Conservation (phyloP, 768 basidiomycete genomes). For the Boletellus emodensis region DNA sequence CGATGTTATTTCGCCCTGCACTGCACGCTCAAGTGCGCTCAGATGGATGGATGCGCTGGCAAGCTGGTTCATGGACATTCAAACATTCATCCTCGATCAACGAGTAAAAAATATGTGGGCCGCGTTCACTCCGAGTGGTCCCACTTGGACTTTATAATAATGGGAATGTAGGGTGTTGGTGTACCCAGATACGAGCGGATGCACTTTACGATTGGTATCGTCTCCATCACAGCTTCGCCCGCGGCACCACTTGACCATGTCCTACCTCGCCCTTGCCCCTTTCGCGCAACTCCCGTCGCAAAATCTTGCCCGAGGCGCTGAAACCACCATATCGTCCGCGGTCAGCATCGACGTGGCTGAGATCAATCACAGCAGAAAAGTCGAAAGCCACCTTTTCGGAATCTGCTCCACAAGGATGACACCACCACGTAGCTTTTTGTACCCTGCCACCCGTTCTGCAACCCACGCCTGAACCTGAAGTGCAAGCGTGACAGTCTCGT, state of each 20-base stretch:
- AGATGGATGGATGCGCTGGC: too few relatives aligned
- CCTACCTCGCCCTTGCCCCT: conserved; percentile 53
- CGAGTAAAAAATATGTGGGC: too few relatives aligned
- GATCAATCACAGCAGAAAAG: neutral
- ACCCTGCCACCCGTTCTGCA: conserved; percentile 59
- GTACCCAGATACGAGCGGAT: neutral
- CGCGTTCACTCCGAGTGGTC: too few relatives aligned
- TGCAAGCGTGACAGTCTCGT: conserved; percentile 33
- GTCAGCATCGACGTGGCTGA: neutral
- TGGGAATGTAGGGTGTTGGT: too few relatives aligned
- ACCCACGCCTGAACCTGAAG: conserved; percentile 63
- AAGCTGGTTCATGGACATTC: too few relatives aligned
- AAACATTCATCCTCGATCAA: too few relatives aligned
- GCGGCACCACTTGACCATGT: conserved; percentile 19
- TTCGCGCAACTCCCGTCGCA: conserved; percentile 72
- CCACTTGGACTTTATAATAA: too few relatives aligned
- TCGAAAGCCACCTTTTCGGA: conserved; percentile 26
- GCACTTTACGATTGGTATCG: too few relatives aligned
- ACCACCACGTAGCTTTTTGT: conserved; percentile 77
- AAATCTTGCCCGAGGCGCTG: conserved; percentile 85
- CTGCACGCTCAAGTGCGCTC: too few relatives aligned
- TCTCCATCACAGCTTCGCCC: conserved; percentile 16
- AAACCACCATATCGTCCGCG: neutral
- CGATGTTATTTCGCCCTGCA: too few relatives aligned
- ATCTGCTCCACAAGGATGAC: conserved; percentile 53